Evolutionary conservation across 2,329 filamentous ascomycete genomes (phyloP), one percentile per base, ranked within the genome.

Genomic region (Trichoderma harzianum): DNA sequence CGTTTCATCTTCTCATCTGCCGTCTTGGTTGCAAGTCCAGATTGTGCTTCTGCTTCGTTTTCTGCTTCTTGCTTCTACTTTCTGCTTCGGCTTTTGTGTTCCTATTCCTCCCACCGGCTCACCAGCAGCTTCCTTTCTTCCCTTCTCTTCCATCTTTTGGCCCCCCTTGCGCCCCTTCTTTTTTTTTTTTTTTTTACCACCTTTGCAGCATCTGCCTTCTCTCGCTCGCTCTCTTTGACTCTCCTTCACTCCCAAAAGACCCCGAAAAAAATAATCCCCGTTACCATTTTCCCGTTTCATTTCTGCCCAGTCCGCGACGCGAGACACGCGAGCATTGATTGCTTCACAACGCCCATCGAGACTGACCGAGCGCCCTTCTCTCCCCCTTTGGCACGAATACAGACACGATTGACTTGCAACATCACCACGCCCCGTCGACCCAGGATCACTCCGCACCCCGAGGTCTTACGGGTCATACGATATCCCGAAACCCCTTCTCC

Each of bases 391-490:
- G 21, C 61, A 47, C 62, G 32, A 39, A 57, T 69, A 60, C 71
- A 97, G 95, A 98, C 85, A 97, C 95, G 74, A 92, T 98, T 83
- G 96, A 98, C 84, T 90, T 98, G 67, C 96, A 98, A 87, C 90
- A 94, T 83, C 92, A 90, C 79, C 86, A 91, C 78, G 86, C 92
- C 72, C 94, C 94, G 39, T 96, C 95, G 60, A 93, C 95, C 51
- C 88, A 97, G 84, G 92, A 95, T 80, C 94, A 97, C 81, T 85
- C 87, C 70, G 77, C 76, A 58, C 73, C 72, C 62, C 73, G 74
- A 63, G 70, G 66, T 34, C 39, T 68, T 64, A 74, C 74, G 21
- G 70, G 64, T 34, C 39, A 70, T 64, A 74, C 74, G 24, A 51
- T 73, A 26, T 76, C 88, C 89, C 78, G 84, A 84, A 70, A 73